phyloP scores from a whole-genome alignment of 306 rosid species.

The Prunus dulcis region DNA sequence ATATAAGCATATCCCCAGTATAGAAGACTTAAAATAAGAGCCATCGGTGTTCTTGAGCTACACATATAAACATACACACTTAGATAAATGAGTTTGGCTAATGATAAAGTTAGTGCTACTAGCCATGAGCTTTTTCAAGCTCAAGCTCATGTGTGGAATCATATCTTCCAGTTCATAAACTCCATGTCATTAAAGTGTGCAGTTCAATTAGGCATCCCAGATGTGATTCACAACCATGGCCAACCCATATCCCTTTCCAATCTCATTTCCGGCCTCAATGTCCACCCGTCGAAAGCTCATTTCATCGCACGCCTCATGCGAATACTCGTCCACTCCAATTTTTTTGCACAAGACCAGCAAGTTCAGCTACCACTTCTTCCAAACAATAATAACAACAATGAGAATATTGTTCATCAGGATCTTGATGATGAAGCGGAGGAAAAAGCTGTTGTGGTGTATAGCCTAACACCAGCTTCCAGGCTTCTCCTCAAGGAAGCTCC shows the following conservation, averaged over 20 bases:
- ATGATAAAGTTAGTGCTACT: background rate
- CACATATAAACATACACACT: no score
- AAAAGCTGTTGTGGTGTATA: background rate
- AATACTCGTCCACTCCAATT: no score
- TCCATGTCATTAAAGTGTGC: constrained; percentile 36
- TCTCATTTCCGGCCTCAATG: constrained; percentile 26
- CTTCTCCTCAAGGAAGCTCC: no score
- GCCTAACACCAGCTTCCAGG: no score
- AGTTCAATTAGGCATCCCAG: background rate
- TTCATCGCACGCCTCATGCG: no score
- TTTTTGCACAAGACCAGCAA: no score
- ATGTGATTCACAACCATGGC: background rate
- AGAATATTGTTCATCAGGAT: constrained; percentile 15
- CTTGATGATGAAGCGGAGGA: background rate
- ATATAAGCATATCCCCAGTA: no score
- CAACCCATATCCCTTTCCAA: constrained; percentile 43
- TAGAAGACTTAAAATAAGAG: no score
- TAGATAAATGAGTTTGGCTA: background rate
- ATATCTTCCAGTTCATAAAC: constrained; percentile 14
- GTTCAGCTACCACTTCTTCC: constrained; percentile 26
- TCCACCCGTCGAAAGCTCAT: constrained; percentile 5
- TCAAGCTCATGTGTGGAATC: constrained; percentile 32
- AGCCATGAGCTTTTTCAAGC: constrained; percentile 19
- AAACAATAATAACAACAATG: constrained; percentile 1
- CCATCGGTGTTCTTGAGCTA: no score